Evolutionary conservation across 2,329 filamentous ascomycete genomes (phyloP).

Genomic region (Mariannaea elegans): DNA sequence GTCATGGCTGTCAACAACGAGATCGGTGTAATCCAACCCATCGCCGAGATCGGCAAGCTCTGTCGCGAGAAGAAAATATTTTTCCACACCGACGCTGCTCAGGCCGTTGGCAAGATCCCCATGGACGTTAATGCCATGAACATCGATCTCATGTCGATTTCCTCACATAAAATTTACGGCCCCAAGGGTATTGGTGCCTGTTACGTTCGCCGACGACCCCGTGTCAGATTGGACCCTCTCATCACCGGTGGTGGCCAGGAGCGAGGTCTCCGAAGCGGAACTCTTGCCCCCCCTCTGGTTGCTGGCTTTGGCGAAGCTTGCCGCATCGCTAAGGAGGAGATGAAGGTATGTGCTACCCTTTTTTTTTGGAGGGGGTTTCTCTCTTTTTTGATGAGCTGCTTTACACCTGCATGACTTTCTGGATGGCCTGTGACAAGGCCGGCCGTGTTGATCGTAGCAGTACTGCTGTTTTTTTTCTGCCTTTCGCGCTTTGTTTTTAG

Average conservation of each 20-base stretch:
- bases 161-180: slow-evolving; percentile 97
- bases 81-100: slow-evolving; percentile 96
- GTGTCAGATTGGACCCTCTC: slow-evolving; percentile 93
- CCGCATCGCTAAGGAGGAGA: slow-evolving; percentile 87
- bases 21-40: slow-evolving; percentile 97
- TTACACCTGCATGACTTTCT: slow-evolving; percentile 90
- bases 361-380: slow-evolving; percentile 32
- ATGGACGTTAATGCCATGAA: slow-evolving; percentile 98
- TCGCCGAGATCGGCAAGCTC: slow-evolving; percentile 91
- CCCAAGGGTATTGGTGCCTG: slow-evolving; percentile 97
- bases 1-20: slow-evolving; percentile 99
- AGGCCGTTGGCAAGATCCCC: slow-evolving; percentile 98
- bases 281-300: slow-evolving; percentile 85
- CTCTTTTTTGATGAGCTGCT: slow-evolving; percentile 77
- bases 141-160: slow-evolving; percentile 98
- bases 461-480: slow-evolving; percentile 66
- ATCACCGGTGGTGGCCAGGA: slow-evolving; percentile 98
- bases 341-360: slow-evolving; percentile 73
- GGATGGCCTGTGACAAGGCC: slow-evolving; percentile 73
- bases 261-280: slow-evolving; percentile 92
- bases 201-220: slow-evolving; percentile 90
- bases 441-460: slow-evolving; percentile 71
- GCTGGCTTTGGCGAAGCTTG: slow-evolving; percentile 97
- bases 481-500: not conserved
- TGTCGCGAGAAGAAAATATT: slow-evolving; percentile 94